Conservation (phyloP, 192 early-diverging fungal genomes). For the Coemansia sp. region DNA sequence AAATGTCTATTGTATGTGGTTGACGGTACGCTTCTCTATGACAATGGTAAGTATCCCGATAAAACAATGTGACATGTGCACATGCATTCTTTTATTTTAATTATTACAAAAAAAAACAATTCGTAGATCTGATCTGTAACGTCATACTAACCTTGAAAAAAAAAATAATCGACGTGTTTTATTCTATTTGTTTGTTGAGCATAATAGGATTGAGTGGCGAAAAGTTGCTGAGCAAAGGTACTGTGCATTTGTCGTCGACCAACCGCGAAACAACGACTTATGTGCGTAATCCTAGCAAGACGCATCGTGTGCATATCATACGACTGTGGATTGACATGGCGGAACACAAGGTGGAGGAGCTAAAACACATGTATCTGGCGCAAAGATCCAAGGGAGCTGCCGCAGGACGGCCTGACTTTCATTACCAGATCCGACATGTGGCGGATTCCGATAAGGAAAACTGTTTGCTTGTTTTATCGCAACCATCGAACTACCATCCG, state of each 20-base stretch:
- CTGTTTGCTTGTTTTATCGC: slow-evolving; percentile 33
- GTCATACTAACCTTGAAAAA: background rate
- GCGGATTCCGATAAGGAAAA: slow-evolving; percentile 52
- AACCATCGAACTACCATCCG: slow-evolving; percentile 41
- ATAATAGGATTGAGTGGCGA: slow-evolving; percentile 30
- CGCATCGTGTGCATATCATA: slow-evolving; percentile 43
- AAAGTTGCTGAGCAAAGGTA: slow-evolving; percentile 47
- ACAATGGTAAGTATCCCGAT: slow-evolving; percentile 36
- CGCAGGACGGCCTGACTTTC: slow-evolving; percentile 20
- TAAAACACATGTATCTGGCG: background rate
- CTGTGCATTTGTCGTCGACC: slow-evolving; percentile 38
- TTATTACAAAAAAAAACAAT: background rate
- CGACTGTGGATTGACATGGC: slow-evolving; percentile 48
- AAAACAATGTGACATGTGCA: slow-evolving; percentile 2
- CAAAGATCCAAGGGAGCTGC: background rate
- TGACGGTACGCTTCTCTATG: slow-evolving; percentile 42
- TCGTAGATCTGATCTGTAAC: background rate
- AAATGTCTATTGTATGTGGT: slow-evolving; percentile 44
- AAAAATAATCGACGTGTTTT: background rate
- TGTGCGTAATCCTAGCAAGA: slow-evolving; percentile 48
- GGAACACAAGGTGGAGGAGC: slow-evolving; percentile 2
- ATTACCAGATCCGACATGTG: slow-evolving; percentile 32
- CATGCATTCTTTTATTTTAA: background rate
- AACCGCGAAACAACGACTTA: slow-evolving; percentile 26
- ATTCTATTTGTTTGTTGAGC: background rate